A percentile compares a stretch with the other conserved stretches of the same genome.
Conservation (phyloP, 306 rosid species). For the Medicago ruthenica region DNA sequence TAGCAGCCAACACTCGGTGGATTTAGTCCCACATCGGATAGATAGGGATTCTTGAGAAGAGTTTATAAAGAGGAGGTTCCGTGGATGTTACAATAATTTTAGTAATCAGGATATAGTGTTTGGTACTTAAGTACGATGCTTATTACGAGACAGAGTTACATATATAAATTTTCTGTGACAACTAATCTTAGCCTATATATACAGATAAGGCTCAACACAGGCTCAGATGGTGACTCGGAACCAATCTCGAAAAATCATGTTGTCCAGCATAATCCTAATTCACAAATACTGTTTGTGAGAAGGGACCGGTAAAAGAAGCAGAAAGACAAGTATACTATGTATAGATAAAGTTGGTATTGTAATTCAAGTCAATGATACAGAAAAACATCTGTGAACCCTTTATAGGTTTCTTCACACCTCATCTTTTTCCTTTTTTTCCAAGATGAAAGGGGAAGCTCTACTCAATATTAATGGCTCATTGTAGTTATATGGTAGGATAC, state of each 20-base stretch:
- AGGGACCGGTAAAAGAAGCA: slow-evolving; percentile 56
- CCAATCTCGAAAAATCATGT: slow-evolving; percentile 38
- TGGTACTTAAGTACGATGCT: background rate
- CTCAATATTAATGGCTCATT: slow-evolving; percentile 47
- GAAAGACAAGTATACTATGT: slow-evolving; percentile 26
- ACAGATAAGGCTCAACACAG: slow-evolving; percentile 64
- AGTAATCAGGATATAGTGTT: background rate
- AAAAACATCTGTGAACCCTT: background rate
- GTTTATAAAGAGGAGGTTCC: too few relatives aligned
- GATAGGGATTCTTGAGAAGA: too few relatives aligned
- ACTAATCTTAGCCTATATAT: slow-evolving; percentile 22
- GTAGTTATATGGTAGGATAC: slow-evolving; percentile 55
- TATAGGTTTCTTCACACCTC: background rate
- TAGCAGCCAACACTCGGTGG: too few relatives aligned
- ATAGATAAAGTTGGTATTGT: slow-evolving; percentile 34
- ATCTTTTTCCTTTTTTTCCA: slow-evolving; percentile 30
- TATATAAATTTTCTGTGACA: background rate
- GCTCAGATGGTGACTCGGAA: slow-evolving; percentile 44
- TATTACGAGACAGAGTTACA: background rate
- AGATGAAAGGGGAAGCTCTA: slow-evolving; percentile 55
- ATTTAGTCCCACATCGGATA: too few relatives aligned
- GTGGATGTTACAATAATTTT: background rate
- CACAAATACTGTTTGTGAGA: slow-evolving; percentile 51
- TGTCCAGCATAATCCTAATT: slow-evolving; percentile 48
- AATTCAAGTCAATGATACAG: slow-evolving; percentile 14